Percentiles rank a stretch among this genome's conserved stretches.
Conservation (phyloP, 768 basidiomycete species). For the Calocera viscosa region DNA sequence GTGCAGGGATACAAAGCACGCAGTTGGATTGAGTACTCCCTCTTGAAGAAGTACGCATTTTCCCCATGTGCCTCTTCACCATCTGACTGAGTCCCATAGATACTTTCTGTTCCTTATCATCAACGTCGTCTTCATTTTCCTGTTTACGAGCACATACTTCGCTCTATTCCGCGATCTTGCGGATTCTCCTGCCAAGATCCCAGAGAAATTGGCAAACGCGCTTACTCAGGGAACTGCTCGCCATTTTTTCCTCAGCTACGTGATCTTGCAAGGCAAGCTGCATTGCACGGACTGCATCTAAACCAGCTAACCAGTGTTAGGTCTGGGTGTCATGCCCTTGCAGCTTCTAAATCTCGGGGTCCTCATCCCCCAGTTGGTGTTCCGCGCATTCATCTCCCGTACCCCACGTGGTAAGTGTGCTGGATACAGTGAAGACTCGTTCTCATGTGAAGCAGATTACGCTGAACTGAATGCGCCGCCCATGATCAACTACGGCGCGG, state of each 20-base stretch:
- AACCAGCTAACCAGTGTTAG: conserved; percentile 29
- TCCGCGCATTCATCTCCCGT: conserved; percentile 62
- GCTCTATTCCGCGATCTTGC: conserved; percentile 83
- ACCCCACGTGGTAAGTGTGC: conserved; percentile 68
- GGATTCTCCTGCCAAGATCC: conserved; percentile 85
- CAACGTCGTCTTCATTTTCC: conserved; percentile 90
- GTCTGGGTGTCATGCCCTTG: conserved; percentile 87
- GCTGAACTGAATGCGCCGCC: conserved; percentile 95
- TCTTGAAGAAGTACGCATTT: conserved; percentile 58
- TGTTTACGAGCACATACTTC: conserved; percentile 83
- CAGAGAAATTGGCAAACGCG: conserved; percentile 79
- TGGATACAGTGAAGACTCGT: not conserved
- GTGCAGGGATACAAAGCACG: conserved; percentile 81
- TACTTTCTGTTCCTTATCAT: conserved; percentile 86
- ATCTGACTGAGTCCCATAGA: conserved; percentile 33
- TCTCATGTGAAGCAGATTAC: conserved; percentile 46
- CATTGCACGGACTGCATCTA: not conserved
- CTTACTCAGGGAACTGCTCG: conserved; percentile 66
- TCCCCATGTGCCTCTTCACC: not conserved
- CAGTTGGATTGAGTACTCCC: conserved; percentile 85
- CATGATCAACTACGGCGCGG: conserved; percentile 93
- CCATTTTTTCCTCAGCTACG: conserved; percentile 78
- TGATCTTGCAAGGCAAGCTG: conserved; percentile 62
- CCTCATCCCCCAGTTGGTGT: conserved; percentile 65
- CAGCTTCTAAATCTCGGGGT: conserved; percentile 88